A percentile compares a stretch with the other conserved stretches of the same genome.
Evolutionary conservation across 768 basidiomycete genomes (phyloP).

Genomic region (Cystofilobasidium capitatum): DNA sequence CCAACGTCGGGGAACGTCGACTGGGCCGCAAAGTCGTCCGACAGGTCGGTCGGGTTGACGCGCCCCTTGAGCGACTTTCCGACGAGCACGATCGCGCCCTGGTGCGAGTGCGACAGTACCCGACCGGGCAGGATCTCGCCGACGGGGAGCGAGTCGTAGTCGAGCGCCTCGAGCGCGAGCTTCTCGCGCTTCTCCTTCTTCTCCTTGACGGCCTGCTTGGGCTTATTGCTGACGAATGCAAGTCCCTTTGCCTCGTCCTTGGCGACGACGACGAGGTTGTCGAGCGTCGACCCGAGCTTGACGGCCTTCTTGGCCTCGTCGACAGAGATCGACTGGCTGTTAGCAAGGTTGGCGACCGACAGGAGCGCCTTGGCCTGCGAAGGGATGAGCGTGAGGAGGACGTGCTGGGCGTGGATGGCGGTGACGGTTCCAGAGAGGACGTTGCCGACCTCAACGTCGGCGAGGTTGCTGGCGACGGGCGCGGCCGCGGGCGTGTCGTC

Average conservation of each 20-base stretch:
- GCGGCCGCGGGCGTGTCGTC: slow-evolving; percentile 3
- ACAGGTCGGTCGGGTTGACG: slow-evolving; percentile 68
- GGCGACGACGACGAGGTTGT: slow-evolving; percentile 77
- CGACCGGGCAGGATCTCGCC: slow-evolving; percentile 73
- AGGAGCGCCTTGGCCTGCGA: slow-evolving; percentile 61
- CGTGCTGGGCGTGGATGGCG: slow-evolving; percentile 78
- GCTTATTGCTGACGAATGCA: slow-evolving; percentile 63
- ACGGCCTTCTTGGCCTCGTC: slow-evolving; percentile 56
- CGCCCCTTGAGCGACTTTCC: slow-evolving; percentile 60
- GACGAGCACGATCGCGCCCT: slow-evolving; percentile 67
- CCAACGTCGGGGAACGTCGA: slow-evolving; percentile 53
- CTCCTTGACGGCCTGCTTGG: slow-evolving; percentile 30
- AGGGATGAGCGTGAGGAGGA: slow-evolving; percentile 61
- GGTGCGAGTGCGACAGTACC: slow-evolving; percentile 59
- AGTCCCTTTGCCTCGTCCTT: slow-evolving; percentile 76
- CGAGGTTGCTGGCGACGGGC: slow-evolving; percentile 1
- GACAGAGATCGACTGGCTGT: slow-evolving; percentile 55
- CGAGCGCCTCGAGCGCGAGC: slow-evolving; percentile 41
- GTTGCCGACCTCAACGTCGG: slow-evolving; percentile 35
- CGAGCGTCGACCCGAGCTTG: slow-evolving; percentile 58
- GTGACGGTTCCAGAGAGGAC: slow-evolving; percentile 43
- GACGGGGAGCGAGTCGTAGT: slow-evolving; percentile 54
- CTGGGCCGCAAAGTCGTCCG: slow-evolving; percentile 62
- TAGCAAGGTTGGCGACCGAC: slow-evolving; percentile 80
- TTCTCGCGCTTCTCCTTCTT: slow-evolving; percentile 23